These are phyloP conservation scores for Glomus cerebriforme DNA, from an alignment of 192 early-diverging fungal species.

Conservation along the genomic window DNA sequence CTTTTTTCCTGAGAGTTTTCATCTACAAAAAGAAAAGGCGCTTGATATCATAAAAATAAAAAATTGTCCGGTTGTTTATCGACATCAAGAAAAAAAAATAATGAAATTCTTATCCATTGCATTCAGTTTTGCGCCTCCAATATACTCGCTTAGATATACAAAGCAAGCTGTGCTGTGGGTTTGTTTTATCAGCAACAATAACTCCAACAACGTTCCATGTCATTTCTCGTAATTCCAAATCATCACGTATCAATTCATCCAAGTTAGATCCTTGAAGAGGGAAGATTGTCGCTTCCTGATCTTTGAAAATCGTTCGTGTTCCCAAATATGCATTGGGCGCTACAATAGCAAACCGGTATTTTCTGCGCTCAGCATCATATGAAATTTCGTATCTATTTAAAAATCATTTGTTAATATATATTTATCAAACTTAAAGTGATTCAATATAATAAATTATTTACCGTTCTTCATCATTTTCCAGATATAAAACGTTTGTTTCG, in stretches of 20 bases:
- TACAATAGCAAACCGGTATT: conserved; percentile 47
- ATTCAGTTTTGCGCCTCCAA: conserved; percentile 5
- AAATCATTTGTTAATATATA: background rate
- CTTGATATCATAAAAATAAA: background rate
- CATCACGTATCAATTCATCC: conserved; percentile 30
- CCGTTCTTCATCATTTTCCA: conserved; percentile 51
- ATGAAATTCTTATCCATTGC: background rate
- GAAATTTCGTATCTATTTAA: conserved; percentile 36
- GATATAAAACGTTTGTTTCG: conserved; percentile 40
- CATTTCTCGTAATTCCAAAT: conserved; percentile 17
- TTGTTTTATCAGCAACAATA: conserved; percentile 13
- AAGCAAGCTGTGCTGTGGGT: conserved; percentile 20
- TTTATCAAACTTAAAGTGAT: too few species aligned
- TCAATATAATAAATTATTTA: conserved; percentile 7
- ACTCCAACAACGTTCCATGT: conserved; percentile 28
- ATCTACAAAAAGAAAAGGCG: background rate
- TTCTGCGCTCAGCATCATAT: conserved; percentile 31
- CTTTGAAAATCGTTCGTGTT: background rate
- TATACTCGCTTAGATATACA: conserved; percentile 14
- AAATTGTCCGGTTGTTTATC: background rate
- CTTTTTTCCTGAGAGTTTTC: background rate
- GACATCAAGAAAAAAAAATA: background rate
- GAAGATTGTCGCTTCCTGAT: background rate
- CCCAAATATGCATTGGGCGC: conserved; percentile 26
- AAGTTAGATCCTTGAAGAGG: conserved; percentile 8